Conservation (phyloP, 177 flowering plant genomes). For the Vitis hybrid region DNA sequence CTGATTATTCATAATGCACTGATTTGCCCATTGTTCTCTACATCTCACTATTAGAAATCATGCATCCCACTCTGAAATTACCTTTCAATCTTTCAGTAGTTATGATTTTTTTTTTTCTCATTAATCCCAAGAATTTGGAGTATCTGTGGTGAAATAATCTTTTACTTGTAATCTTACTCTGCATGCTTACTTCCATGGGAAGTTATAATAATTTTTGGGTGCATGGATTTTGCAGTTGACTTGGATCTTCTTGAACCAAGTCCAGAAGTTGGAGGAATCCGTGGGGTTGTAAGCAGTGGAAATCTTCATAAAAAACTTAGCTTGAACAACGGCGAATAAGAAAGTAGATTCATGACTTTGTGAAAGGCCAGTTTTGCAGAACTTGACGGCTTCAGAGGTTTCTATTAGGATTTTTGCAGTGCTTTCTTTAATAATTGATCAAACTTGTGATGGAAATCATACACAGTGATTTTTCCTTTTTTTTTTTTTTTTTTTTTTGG, state of each 20-base stretch:
- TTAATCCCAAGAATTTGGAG: not conserved
- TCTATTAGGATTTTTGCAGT: slow-evolving; percentile 9
- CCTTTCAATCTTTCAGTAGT: no score
- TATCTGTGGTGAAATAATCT: not conserved
- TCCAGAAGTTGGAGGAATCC: slow-evolving; percentile 41
- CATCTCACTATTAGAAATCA: no score
- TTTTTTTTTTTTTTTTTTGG: no score
- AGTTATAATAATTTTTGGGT: slow-evolving; percentile 2
- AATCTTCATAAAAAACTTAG: not conserved
- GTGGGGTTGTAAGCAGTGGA: slow-evolving; percentile 35
- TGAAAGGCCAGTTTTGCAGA: slow-evolving; percentile 23
- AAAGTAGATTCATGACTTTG: slow-evolving; percentile 7
- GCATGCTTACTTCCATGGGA: not conserved
- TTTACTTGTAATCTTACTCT: not conserved
- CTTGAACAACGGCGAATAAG: slow-evolving; percentile 10
- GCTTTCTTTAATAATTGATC: slow-evolving; percentile 12
- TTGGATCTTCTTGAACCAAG: slow-evolving; percentile 60
- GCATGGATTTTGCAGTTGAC: slow-evolving; percentile 46
- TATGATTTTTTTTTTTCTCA: no score
- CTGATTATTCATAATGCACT: no score
- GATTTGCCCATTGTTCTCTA: no score
- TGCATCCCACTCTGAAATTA: no score
- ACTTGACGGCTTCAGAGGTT: slow-evolving; percentile 14
- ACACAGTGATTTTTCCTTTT: no score
- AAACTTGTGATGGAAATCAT: slow-evolving; percentile 5